Conservation (phyloP, 2,329 filamentous ascomycete species). For the Tolypocladium paradoxum region DNA sequence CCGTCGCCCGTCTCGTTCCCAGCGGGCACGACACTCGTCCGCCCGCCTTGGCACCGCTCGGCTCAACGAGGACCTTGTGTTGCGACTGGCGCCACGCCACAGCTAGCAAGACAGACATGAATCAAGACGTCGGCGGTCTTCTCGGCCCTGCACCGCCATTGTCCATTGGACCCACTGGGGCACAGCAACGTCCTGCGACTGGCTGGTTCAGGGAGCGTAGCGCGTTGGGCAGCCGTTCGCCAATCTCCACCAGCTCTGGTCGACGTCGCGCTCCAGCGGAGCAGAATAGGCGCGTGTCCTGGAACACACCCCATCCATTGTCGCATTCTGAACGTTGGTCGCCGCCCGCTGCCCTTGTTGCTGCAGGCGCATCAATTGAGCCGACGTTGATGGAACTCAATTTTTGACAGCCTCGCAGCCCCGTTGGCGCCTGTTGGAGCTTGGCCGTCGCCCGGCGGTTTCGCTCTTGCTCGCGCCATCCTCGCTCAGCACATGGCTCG, state of each 20-base stretch:
- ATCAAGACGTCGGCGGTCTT: constrained; percentile 3
- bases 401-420: not conserved
- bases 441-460: not conserved
- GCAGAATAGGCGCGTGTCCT: constrained; percentile 5
- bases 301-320: not conserved
- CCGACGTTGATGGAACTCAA: not conserved
- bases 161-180: constrained; percentile 7
- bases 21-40: not conserved
- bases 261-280: not conserved
- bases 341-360: constrained; percentile 1
- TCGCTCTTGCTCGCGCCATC: not conserved
- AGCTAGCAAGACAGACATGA: constrained; percentile 2
- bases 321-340: not conserved
- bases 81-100: constrained; percentile 2
- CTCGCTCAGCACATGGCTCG: not conserved
- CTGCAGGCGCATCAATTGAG: constrained; percentile 4
- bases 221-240: constrained; percentile 4
- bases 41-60: not conserved
- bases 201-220: constrained; percentile 3
- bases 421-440: not conserved
- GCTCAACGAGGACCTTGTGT: not conserved
- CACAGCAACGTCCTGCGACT: constrained; percentile 6
- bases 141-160: constrained; percentile 7
- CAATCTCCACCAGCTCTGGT: constrained; percentile 10
- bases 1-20: not conserved